Conservation (phyloP, 2,329 filamentous ascomycete species). For the Nemania serpens region DNA sequence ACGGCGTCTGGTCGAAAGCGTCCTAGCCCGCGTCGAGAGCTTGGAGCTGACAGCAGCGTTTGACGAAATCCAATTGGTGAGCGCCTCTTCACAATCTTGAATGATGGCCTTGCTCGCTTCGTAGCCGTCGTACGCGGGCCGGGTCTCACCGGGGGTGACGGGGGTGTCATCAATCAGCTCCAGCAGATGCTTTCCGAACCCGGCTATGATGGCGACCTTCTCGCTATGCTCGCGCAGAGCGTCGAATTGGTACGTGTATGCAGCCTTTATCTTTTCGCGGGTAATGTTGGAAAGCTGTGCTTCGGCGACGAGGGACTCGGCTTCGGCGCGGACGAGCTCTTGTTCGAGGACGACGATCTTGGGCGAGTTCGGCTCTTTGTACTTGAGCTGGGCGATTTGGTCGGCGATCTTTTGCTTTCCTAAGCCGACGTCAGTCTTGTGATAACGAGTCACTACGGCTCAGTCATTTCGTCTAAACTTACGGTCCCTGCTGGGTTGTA, state of each 20-base stretch:
- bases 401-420: conserved; percentile 99
- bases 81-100: conserved; percentile 95
- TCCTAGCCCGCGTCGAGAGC: conserved; percentile 85
- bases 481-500: conserved; percentile 97
- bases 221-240: conserved; percentile 96
- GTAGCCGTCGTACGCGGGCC: conserved; percentile 94
- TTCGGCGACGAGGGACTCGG: conserved; percentile 97
- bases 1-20: conserved; percentile 81
- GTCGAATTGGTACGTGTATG: conserved; percentile 98
- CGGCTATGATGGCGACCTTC: conserved; percentile 96
- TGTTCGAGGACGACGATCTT: conserved; percentile 98
- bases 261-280: conserved; percentile 97
- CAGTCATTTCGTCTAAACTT: conserved; percentile 47
- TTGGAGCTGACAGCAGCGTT: conserved; percentile 88
- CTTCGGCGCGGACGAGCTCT: conserved; percentile 96
- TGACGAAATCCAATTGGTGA: conserved; percentile 94
- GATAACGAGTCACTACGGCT: neutral
- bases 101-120: conserved; percentile 99
- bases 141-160: conserved; percentile 95
- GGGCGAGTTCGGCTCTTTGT: conserved; percentile 98
- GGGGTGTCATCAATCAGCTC: conserved; percentile 96
- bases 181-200: conserved; percentile 96
- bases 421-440: conserved; percentile 45
- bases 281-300: conserved; percentile 99
- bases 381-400: conserved; percentile 97